phyloP scores from a whole-genome alignment of 202 grass and related monocot species.

The Hordeum pubiflorum region DNA sequence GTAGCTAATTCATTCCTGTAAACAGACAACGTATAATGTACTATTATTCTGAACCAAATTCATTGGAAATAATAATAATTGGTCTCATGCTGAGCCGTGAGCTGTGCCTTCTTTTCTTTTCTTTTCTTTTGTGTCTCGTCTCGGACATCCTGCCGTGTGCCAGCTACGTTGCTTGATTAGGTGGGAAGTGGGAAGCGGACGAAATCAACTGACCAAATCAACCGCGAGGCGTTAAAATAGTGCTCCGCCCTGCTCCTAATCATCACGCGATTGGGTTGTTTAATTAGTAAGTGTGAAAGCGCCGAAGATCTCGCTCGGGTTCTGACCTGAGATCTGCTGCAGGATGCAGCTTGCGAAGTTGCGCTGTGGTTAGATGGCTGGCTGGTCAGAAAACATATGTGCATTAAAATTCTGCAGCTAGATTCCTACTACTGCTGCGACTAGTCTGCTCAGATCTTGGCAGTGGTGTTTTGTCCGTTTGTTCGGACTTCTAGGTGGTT shows the following conservation, averaged over 20 bases:
- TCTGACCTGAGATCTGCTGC: conserved; percentile 1
- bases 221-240: background rate
- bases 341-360: background rate
- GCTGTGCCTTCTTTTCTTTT: background rate
- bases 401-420: background rate
- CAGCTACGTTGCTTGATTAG: conserved; percentile 17
- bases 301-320: background rate
- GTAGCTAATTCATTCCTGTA: background rate
- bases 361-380: background rate
- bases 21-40: background rate
- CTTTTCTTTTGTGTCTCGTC: background rate
- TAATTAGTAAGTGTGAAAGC: background rate
- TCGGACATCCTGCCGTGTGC: background rate
- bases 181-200: conserved; percentile 5
- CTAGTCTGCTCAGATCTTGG: background rate
- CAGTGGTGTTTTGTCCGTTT: background rate
- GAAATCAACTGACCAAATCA: conserved; percentile 8
- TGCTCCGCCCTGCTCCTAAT: conserved; percentile 2
- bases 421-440: background rate
- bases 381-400: conserved; percentile 13
- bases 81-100: background rate
- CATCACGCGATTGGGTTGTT: background rate
- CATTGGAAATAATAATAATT: conserved; percentile 10
- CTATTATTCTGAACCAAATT: background rate
- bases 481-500: background rate